These are phyloP conservation scores for Udeniomyces megalosporus DNA, from an alignment of 768 basidiomycete species.

Conservation along the genomic window DNA sequence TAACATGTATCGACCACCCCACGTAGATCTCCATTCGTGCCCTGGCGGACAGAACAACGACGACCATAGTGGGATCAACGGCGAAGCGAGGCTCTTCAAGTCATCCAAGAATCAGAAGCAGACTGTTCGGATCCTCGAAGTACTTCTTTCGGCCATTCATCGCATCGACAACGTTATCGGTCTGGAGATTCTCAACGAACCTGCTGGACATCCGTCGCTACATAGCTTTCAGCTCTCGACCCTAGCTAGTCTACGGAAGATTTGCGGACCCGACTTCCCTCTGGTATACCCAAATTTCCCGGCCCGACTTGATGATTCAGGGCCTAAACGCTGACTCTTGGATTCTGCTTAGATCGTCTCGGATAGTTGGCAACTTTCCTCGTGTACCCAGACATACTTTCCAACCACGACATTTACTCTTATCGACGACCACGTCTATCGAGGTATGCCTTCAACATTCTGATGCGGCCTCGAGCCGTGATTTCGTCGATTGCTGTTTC, in stretches of 20 bases:
- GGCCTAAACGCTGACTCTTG: neutral
- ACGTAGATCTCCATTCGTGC: neutral
- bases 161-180: constrained; percentile 14
- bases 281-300: constrained; percentile 24
- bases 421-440: constrained; percentile 68
- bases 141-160: constrained; percentile 28
- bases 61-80: constrained; percentile 44
- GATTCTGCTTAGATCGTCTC: constrained; percentile 31
- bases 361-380: constrained; percentile 56
- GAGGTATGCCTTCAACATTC: constrained; percentile 52
- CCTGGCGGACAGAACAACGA: constrained; percentile 32
- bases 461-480: too few relatives aligned
- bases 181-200: constrained; percentile 44
- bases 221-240: constrained; percentile 48
- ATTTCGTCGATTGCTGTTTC: neutral
- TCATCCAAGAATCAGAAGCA: constrained; percentile 35
- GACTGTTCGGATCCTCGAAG: constrained; percentile 38
- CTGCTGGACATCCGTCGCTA: constrained; percentile 38
- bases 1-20: constrained; percentile 23
- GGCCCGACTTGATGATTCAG: neutral
- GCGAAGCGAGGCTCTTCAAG: constrained; percentile 37
- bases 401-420: constrained; percentile 42
- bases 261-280: constrained; percentile 42
- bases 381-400: neutral
- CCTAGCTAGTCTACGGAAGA: constrained; percentile 38